These are phyloP conservation scores for Sisymbrium altissimum DNA, from an alignment of 345 rosid genomes.

Conservation along the genomic window DNA sequence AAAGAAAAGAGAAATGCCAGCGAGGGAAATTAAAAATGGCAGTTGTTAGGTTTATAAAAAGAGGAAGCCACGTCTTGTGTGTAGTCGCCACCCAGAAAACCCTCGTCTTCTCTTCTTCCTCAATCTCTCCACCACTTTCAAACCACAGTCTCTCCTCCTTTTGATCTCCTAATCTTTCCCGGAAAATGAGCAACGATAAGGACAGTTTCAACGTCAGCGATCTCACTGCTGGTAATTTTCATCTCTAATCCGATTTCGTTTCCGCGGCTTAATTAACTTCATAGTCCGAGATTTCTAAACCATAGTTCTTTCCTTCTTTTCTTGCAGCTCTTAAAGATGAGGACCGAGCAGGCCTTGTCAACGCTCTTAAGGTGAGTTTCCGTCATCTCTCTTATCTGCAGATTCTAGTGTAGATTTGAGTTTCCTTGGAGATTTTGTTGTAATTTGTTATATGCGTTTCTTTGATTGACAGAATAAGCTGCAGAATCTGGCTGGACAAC, in stretches of 20 bases:
- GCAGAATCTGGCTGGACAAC: slow-evolving; percentile 74
- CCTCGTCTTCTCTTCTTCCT: slow-evolving; percentile 17
- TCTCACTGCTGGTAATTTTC: slow-evolving; percentile 61
- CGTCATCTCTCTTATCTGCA: too few species aligned
- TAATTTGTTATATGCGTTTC: background rate
- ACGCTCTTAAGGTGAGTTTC: slow-evolving; percentile 69
- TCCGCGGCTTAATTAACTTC: background rate
- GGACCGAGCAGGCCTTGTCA: slow-evolving; percentile 78
- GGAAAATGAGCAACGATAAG: slow-evolving; percentile 55
- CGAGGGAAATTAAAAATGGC: slow-evolving; percentile 32
- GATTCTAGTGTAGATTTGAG: background rate
- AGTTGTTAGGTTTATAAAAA: slow-evolving; percentile 32
- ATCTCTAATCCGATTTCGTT: background rate
- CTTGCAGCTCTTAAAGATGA: slow-evolving; percentile 62
- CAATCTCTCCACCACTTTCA: slow-evolving; percentile 35
- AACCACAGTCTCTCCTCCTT: background rate
- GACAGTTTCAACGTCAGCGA: slow-evolving; percentile 66
- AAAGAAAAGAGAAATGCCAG: slow-evolving; percentile 20
- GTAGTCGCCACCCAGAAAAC: slow-evolving; percentile 37
- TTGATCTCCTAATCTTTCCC: background rate
- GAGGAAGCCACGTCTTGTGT: slow-evolving; percentile 30
- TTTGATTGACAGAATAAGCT: slow-evolving; percentile 58
- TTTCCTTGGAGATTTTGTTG: background rate
- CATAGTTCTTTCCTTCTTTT: background rate
- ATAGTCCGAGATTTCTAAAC: background rate